Base-by-base conservation (phyloP, 257 asterid genomes). In the Solanum pennellii region DNA sequence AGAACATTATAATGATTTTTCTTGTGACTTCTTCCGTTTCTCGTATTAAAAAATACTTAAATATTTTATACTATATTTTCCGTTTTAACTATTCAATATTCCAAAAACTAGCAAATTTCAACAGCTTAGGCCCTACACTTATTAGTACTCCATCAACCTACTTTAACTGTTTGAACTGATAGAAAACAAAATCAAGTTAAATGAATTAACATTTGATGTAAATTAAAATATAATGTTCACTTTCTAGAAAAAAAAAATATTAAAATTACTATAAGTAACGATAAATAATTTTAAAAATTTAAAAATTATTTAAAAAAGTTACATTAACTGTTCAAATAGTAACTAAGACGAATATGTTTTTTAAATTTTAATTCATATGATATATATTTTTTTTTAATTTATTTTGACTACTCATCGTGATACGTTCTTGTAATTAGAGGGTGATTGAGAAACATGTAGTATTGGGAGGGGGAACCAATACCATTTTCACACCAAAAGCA, bases 401-500 rank as follows among this genome's bases (percentile, higher is more conserved):
- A 66, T 66, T 25, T 49, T 49, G 60, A 49, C 60, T 49, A 5
- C 60, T 49, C 23, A 16, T 49, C 60, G 23, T 49, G 9, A 6
- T 49, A 49, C 18, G 60, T 16, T 49, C 23, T 49, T 49, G 9
- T 49, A 49, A 9, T 49, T 49, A 49, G 60, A 15, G 60, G 23
- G 60, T 49, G 23, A 49, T 49, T 49, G 9, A 49, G 59, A 49
- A 49, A 49, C 59, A 49, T 20, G 2, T 49, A 49, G 21, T 15
- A 49, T 15, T 49, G 1, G 7, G 7, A 37, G 7, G 39, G 7
- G 7, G 1, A 37, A 37, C 39, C 7, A 37, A 37, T 37, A 37
- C 1, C 7, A 0, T 6, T 6, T 1, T 37, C 39, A 0, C 39
- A 37, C 7, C 7, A 37, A 6, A 6, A 37, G 7, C 1, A 37